Conservation (phyloP, 495 filamentous ascomycete species). For the Recurvomyces mirabilis region DNA sequence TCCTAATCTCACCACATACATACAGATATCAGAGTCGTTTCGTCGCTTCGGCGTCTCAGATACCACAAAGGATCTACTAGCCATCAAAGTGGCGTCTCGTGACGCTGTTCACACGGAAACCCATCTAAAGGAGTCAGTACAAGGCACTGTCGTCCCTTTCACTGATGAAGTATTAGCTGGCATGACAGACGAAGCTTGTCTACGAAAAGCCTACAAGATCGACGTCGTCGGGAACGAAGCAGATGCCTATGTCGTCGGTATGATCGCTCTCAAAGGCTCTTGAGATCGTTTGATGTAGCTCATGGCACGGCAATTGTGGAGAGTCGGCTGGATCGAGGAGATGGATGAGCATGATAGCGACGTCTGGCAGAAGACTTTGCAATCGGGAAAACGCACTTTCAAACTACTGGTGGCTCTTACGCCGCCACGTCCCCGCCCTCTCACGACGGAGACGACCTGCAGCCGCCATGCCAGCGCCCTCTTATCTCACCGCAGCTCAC, state of each 20-base stretch:
- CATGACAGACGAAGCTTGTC: conserved; percentile 53
- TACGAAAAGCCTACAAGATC: conserved; percentile 77
- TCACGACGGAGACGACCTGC: no score
- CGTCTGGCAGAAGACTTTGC: no score
- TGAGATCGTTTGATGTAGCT: no score
- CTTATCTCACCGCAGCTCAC: no score
- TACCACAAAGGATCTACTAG: conserved; percentile 55
- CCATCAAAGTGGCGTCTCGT: conserved; percentile 59
- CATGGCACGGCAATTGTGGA: no score
- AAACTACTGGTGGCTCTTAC: no score
- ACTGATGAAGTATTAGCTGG: conserved; percentile 48
- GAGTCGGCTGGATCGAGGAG: no score
- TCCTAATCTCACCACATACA: conserved; percentile 7
- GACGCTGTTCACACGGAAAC: conserved; percentile 39
- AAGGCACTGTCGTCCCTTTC: conserved; percentile 52
- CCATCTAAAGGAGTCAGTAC: conserved; percentile 51
- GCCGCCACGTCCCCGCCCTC: no score
- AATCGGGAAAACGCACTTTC: no score
- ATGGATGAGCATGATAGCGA: no score
- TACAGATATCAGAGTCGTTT: conserved; percentile 81
- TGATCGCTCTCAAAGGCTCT: conserved; percentile 33
- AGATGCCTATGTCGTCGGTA: conserved; percentile 29
- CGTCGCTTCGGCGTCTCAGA: conserved; percentile 71
- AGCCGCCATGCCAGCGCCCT: no score
- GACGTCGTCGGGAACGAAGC: conserved; percentile 32